A percentile compares a stretch with the other conserved stretches of the same genome.
Conservation (phyloP, 2,329 filamentous ascomycete genomes). For the Metarhizium rileyi region DNA sequence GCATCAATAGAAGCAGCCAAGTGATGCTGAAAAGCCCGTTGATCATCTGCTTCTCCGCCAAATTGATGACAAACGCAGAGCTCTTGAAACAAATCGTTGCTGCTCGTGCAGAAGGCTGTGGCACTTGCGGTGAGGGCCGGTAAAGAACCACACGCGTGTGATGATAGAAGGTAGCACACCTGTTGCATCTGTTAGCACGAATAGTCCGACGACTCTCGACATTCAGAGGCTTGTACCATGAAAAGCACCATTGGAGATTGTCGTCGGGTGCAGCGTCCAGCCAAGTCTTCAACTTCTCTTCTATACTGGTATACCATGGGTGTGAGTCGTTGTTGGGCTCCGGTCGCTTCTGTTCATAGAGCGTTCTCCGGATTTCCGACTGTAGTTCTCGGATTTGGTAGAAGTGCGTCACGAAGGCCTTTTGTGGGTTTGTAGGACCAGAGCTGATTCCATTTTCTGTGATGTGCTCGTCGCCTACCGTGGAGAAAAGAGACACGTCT, state of each 20-base stretch:
- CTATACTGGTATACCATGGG: conserved; percentile 79
- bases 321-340: conserved; percentile 71
- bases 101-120: conserved; percentile 69
- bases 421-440: conserved; percentile 67
- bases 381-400: conserved; percentile 85
- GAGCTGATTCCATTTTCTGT: conserved; percentile 64
- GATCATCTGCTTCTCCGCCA: conserved; percentile 72
- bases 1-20: conserved; percentile 82
- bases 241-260: conserved; percentile 60
- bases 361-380: conserved; percentile 72
- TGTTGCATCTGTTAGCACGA: conserved; percentile 17
- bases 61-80: conserved; percentile 69
- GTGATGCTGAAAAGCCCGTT: conserved; percentile 72
- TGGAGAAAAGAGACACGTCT: conserved; percentile 76
- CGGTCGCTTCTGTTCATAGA: conserved; percentile 76
- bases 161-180: conserved; percentile 63
- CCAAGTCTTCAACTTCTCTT: conserved; percentile 72
- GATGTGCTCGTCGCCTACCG: conserved; percentile 76
- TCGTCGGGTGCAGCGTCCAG: conserved; percentile 64
- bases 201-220: background rate
- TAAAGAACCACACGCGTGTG: conserved; percentile 84
- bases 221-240: conserved; percentile 50
- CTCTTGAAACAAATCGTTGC: conserved; percentile 78
- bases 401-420: conserved; percentile 84
- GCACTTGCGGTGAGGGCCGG: conserved; percentile 84